Conservation (phyloP, 768 basidiomycete genomes). For the Coprinopsis cinerea region DNA sequence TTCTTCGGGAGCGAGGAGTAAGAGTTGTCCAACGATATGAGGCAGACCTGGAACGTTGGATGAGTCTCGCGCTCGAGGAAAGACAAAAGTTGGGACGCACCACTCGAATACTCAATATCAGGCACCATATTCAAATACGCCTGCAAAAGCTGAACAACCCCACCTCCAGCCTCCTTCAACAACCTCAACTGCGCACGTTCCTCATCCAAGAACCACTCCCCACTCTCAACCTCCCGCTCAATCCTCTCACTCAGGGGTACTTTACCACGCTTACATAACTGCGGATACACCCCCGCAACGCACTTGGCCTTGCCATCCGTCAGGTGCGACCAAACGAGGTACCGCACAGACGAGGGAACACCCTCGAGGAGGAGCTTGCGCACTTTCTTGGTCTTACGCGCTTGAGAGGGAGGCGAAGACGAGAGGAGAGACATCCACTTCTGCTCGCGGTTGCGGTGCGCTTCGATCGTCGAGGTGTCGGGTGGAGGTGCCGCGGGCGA, state of each 20-base stretch:
- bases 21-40: constrained; percentile 63
- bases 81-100: constrained; percentile 29
- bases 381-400: constrained; percentile 76
- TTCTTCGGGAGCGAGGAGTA: constrained; percentile 76
- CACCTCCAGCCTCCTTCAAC: constrained; percentile 49
- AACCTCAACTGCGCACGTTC: constrained; percentile 56
- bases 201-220: constrained; percentile 36
- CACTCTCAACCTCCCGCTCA: constrained; percentile 46
- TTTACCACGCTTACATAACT: constrained; percentile 32
- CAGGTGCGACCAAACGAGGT: constrained; percentile 67
- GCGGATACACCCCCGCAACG: constrained; percentile 18
- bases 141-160: constrained; percentile 53
- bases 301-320: neutral
- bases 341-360: constrained; percentile 52
- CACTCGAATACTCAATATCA: constrained; percentile 62
- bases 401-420: constrained; percentile 49
- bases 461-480: constrained; percentile 42
- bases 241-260: constrained; percentile 49
- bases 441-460: constrained; percentile 69
- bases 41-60: constrained; percentile 46
- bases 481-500: constrained; percentile 12
- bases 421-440: constrained; percentile 71
- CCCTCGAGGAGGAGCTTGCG: constrained; percentile 62
- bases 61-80: neutral
- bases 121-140: constrained; percentile 85